A percentile compares a stretch with the other conserved stretches of the same genome.
These are phyloP conservation scores for Dactylonectria macrodidyma DNA, from an alignment of 2,329 filamentous ascomycete species.

Conservation along the genomic window DNA sequence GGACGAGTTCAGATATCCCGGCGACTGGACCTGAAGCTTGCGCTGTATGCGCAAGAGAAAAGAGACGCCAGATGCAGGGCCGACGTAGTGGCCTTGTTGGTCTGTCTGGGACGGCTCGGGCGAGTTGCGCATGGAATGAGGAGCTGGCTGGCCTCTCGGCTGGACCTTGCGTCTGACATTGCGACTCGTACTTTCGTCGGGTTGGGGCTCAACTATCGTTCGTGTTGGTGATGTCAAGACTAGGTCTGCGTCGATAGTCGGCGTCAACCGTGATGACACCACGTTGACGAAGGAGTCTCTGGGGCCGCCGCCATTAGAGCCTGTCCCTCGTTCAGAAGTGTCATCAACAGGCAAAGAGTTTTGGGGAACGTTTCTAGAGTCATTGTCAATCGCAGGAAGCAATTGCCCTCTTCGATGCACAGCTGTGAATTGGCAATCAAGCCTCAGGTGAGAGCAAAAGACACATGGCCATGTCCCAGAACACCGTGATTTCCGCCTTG, in stretches of 20 bases:
- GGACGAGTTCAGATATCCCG: slow-evolving; percentile 56
- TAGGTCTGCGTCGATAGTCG: slow-evolving; percentile 1
- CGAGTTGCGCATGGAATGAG: slow-evolving; percentile 39
- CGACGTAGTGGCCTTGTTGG: slow-evolving; percentile 39
- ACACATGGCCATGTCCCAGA: slow-evolving; percentile 44
- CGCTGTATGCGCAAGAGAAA: slow-evolving; percentile 35
- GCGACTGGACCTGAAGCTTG: slow-evolving; percentile 44
- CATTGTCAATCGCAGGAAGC: slow-evolving; percentile 41
- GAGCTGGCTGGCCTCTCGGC: not conserved
- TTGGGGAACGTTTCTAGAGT: not conserved
- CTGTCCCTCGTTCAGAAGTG: not conserved
- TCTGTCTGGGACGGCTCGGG: slow-evolving; percentile 35
- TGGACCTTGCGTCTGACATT: slow-evolving; percentile 17
- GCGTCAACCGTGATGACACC: slow-evolving; percentile 1
- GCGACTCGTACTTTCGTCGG: not conserved
- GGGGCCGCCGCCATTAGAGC: not conserved
- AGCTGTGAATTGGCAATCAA: slow-evolving; percentile 45
- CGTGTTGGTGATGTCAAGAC: not conserved
- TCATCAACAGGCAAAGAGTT: not conserved
- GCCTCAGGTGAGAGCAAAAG: slow-evolving; percentile 40
- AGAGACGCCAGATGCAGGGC: slow-evolving; percentile 35
- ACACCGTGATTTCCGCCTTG: slow-evolving; percentile 46
- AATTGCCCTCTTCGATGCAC: slow-evolving; percentile 40
- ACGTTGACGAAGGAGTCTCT: slow-evolving; percentile 10
- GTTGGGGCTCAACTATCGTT: not conserved